Evolutionary conservation across 2,329 filamentous ascomycete species (phyloP), one percentile per base, ranked within the genome.

Genomic region (Coniella lustricola): DNA sequence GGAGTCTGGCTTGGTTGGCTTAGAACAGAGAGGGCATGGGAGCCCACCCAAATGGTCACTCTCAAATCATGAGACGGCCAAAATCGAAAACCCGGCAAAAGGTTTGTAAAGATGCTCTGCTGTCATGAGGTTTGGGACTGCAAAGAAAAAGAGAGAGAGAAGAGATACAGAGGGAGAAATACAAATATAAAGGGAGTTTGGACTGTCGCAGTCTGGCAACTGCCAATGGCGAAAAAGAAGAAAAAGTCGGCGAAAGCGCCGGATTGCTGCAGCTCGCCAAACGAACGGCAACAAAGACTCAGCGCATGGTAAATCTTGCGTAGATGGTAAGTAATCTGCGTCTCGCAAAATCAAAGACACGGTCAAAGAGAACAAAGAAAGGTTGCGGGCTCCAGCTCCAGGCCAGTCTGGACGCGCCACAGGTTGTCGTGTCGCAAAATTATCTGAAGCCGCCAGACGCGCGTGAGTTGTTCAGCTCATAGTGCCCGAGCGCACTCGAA

Each of bases 391-490:
- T 32, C 20, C 25, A 25, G 20, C 13, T 29, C 25, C 29, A 12
- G 8, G 4, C 36, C 38, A 22, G 8, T 13, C 22, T 22, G 22
- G 36, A 14, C 25, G 17, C 17, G 36, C 17, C 29, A 14, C 25
- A 38, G 44, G 2, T n/a, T 25, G 18, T 34, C 37, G 20, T 39
- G 17, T 38, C 13, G 22, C 13, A 46, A 21, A 14, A 25, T 39
- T 25, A 39, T 39, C 39, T 38, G 35, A 33, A 46, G 25, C 35
- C 18, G 35, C 35, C 17, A 38, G 35, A 40, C 16, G 44, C 34
- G 43, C 43, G 22, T 45, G 32, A 31, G 34, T 32, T 31, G 34
- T 37, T 22, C 35, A 31, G 21, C 43, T 17, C 21, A 29, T 29
- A 16, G 13, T n/a, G 16, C 32, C 43, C 43, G 34, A 45, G 43